Base-by-base conservation (phyloP, 768 basidiomycete genomes). In the Suillus sp. region DNA sequence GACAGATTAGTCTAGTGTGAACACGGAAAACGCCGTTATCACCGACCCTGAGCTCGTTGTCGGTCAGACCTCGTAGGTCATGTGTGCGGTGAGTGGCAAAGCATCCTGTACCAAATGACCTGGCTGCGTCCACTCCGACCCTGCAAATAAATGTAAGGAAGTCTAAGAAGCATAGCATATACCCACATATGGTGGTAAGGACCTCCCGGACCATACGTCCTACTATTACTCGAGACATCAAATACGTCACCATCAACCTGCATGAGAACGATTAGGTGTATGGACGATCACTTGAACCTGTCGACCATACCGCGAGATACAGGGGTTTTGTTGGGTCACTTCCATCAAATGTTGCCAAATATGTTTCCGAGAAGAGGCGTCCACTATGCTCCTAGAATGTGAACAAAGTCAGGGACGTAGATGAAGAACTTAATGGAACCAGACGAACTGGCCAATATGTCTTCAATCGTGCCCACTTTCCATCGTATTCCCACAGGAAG, bases 101-200 rank as follows among this genome's bases (percentile, higher is more conserved):
- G 74, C 96, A 99, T 11, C 95, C 95, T 2, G 96, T 99, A 51
- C 85, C 93, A 75, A 94, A 99, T 0, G 95, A 91, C 68, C 96
- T 81, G 32, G 93, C 91, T n/a, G 93, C 94, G 75, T 98, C 95
- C 59, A 83, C 76, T 14, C 96, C 95, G 66, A 93, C 88, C 77
- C 92, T 84, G 67, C 83, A 69, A 42, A 65, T 62, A 62, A 62
- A 56, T 51, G 51, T 64, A 65, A 67, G 55, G 59, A 62, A 65
- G 57, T 50, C 57, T 60, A 35, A 25, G 25, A 38, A 57, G 54
- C 27, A 61, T 3, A 40, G 47, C n/a, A 48, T 48, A 50, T 58
- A 74, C 68, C 73, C 71, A 89, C 90, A 91, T 81, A 71, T 86
- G 79, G 68, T 87, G 81, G 77, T 94, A 94, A 47, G 91, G 84